Percentiles rank a stretch among this genome's conserved stretches.
Evolutionary conservation across 2,329 filamentous ascomycete species (phyloP).

Genomic region (Arthrobotrys conoides): DNA sequence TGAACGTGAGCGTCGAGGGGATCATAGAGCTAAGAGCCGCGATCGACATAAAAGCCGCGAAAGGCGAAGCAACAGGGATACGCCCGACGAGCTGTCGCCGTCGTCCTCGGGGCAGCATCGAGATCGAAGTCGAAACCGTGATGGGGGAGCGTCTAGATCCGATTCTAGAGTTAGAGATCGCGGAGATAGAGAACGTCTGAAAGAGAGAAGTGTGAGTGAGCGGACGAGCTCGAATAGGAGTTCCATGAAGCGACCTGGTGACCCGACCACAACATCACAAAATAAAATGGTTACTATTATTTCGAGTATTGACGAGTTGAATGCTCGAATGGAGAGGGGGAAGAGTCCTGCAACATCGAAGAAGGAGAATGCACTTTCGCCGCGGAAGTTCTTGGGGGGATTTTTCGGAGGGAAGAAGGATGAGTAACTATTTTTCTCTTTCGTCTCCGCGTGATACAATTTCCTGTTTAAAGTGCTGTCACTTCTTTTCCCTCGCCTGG

Average conservation of each 20-base stretch:
- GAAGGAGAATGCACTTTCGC: conserved; percentile 59
- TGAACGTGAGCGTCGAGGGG: conserved; percentile 49
- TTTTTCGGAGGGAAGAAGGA: conserved; percentile 58
- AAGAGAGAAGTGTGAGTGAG: conserved; percentile 40
- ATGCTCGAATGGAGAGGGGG: conserved; percentile 57
- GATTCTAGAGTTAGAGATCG: conserved; percentile 38
- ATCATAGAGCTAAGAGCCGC: conserved; percentile 55
- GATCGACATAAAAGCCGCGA: conserved; percentile 59
- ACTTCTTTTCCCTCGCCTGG: conserved; percentile 5
- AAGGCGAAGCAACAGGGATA: conserved; percentile 54
- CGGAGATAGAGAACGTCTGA: conserved; percentile 29
- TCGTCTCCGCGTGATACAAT: conserved; percentile 8
- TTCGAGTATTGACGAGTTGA: conserved; percentile 58
- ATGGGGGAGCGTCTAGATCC: conserved; percentile 22
- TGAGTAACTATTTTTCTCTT: conserved; percentile 20
- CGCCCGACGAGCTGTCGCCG: conserved; percentile 41
- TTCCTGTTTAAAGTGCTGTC: conserved; percentile 2
- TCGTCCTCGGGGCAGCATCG: conserved; percentile 40
- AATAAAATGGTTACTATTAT: conserved; percentile 58
- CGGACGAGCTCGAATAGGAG: conserved; percentile 40
- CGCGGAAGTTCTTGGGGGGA: conserved; percentile 57
- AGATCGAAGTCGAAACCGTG: conserved; percentile 51
- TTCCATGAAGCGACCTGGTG: conserved; percentile 40
- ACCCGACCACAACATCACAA: conserved; percentile 25
- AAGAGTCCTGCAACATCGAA: conserved; percentile 44